Base-by-base conservation (phyloP, 176 grass and related monocot genomes). In the Oryza glumipatula region DNA sequence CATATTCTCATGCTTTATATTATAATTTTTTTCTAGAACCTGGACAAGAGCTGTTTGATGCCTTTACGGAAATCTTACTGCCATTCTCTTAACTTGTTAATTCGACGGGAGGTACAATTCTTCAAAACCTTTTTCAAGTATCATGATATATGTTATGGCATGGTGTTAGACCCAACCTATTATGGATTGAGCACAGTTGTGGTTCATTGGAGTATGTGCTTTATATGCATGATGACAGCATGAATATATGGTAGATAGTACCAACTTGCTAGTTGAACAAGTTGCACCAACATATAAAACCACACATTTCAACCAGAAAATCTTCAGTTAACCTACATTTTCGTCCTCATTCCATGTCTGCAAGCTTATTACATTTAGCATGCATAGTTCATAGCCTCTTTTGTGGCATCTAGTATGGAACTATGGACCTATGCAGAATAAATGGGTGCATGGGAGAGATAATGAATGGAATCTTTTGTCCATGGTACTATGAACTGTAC, bases 61-160 rank as follows among this genome's bases (percentile, higher is more conserved):
- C 93, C 96, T 84, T 89, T 98, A 71, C 85, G 93, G 68, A 98
- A 95, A 86, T 46, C 96, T 85, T 98, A 95, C 65, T 98, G 93
- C 22, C 96, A 95, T 88, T 98, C 96, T 76, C 68, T 98, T 67
- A 98, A 95, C 75, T 65, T 93, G 80, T 88, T 98, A 74, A 90
- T 98, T 94, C 93, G 90, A 28, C 88, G 92, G 77, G 96, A 98
- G 96, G 96, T 98, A 77, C 63, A 32, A 38, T 68, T 77, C 9
- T 82, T 19, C 17, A 4, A 67, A 19, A 71, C 30, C 9, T 77
- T n/a, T 82, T 15, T 76, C 30, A 65, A 65, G 5, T 36, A 41
- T 26, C 24, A 7, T n/a, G 38, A 66, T 15, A 45, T 30, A 74
- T 61, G 56, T 10, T n/a, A 22, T 22, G 56, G 56, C 21, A 1